Conservation (phyloP, 768 basidiomycete species). For the Dacryopinax spathularia region DNA sequence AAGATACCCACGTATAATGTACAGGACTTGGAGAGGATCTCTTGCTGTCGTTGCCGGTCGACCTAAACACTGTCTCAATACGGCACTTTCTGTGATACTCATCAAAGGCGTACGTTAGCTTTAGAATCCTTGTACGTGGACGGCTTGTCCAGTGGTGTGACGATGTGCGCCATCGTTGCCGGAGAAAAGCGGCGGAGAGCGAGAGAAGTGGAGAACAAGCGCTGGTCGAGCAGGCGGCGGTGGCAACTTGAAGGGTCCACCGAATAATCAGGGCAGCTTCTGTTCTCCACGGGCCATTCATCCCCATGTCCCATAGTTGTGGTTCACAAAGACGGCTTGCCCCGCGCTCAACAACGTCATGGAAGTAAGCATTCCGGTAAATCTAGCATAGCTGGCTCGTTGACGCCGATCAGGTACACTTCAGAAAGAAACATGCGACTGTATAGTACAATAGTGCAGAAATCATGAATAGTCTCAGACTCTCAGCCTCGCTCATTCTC, state of each 20-base stretch:
- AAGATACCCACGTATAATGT: constrained; percentile 70
- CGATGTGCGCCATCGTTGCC: constrained; percentile 66
- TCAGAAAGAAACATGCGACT: background rate
- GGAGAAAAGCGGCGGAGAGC: background rate
- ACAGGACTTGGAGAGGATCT: constrained; percentile 66
- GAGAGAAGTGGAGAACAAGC: background rate
- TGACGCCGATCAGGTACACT: background rate
- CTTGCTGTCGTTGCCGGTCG: constrained; percentile 64
- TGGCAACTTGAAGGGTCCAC: too few species aligned
- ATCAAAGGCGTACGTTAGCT: constrained; percentile 34
- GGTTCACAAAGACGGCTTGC: too few species aligned
- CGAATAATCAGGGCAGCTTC: too few species aligned
- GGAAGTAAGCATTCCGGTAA: too few species aligned
- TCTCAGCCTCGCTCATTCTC: constrained; percentile 15
- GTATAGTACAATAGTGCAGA: background rate
- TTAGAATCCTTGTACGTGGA: constrained; percentile 97
- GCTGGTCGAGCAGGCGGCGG: too few species aligned
- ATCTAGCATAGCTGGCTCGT: too few species aligned
- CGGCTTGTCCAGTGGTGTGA: constrained; percentile 73
- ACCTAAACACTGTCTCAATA: constrained; percentile 14
- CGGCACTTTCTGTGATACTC: constrained; percentile 1
- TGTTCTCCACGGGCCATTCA: too few species aligned
- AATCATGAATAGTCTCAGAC: background rate
- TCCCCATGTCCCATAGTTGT: too few species aligned
- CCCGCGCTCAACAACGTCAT: too few species aligned